These are phyloP conservation scores for Cucumis hystrix DNA, from an alignment of 306 rosid species.

Conservation along the genomic window DNA sequence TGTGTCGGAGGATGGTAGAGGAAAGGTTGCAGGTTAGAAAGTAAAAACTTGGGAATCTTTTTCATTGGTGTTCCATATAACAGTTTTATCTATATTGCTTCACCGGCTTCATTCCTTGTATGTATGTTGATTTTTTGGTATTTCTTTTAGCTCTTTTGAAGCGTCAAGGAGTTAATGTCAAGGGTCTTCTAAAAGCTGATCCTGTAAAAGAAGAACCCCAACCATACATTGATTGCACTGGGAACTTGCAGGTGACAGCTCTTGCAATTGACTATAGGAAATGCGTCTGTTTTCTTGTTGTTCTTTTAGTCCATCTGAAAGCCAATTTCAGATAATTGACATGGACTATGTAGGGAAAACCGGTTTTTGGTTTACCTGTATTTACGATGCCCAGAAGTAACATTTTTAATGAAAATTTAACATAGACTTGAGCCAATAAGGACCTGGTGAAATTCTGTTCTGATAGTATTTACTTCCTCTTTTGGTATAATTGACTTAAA, in stretches of 20 bases:
- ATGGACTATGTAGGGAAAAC: background rate
- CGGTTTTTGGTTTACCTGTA: background rate
- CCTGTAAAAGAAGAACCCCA: constrained; percentile 92
- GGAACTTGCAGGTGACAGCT: constrained; percentile 64
- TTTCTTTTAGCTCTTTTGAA: constrained; percentile 66
- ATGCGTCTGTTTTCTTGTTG: background rate
- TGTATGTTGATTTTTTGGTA: constrained; percentile 8
- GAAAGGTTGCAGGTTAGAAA: constrained; percentile 96
- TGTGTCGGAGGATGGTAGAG: constrained; percentile 87
- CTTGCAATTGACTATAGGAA: background rate
- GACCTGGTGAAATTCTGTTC: background rate
- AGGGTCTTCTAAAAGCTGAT: constrained; percentile 85
- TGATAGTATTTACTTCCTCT: background rate
- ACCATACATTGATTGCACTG: constrained; percentile 91
- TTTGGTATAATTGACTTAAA: background rate
- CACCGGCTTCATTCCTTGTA: background rate
- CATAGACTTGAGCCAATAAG: background rate
- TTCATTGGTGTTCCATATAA: background rate
- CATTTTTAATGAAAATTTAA: background rate
- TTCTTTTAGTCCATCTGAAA: background rate
- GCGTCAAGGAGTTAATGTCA: constrained; percentile 97
- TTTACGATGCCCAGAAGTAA: background rate
- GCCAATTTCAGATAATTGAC: background rate
- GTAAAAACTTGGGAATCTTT: constrained; percentile 9
- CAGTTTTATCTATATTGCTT: background rate